Base-by-base conservation (phyloP, 2,329 filamentous ascomycete genomes). In the Dichotomopilus funicola region DNA sequence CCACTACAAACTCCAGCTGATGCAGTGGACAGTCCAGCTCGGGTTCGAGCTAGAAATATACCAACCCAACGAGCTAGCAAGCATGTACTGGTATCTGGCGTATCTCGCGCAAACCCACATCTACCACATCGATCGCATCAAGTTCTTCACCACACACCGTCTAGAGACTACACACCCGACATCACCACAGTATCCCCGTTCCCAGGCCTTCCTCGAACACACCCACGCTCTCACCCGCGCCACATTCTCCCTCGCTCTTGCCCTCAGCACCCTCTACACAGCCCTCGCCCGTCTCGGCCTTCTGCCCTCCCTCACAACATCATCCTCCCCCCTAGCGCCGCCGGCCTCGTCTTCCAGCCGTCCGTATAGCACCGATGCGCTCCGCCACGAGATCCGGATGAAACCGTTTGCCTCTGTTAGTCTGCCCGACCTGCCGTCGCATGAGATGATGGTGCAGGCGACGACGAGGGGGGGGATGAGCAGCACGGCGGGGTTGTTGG, bases 1-100 rank as follows among this genome's bases (percentile, higher is more conserved):
- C 64, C 81, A 91, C 57, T 89, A 95, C 71, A 97, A 96, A 70
- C 78, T 96, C n/a, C 82, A 81, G 35, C 83, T 92, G 65, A 89
- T 96, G 79, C 87, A 92, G 67, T 87, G 85, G 76, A 86, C 95
- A 46, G 79, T 96, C 12, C 88, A 96, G 66, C 82, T 96, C 36
- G 94, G 95, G 10, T 97, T 99, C 69, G 94, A 99, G 71, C 84
- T 96, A 10, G 86, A 92, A 44, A 82, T 96, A 8, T 97, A 97
- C 70, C 85, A 92, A 52, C 79, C 84, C 0, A 87, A 95, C 68
- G 94, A 99, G 69, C 77, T 94, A 8, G 81, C 85, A 0, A 85
- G 83, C 31, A 95, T 96, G 88, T 97, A 97, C 70, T 94, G 88
- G 84, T 91, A 96, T 68, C 74, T 96, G 60, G 82, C 88, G 62